Percentiles rank a stretch among this genome's conserved stretches.
phyloP scores from a whole-genome alignment of 2,329 filamentous ascomycete species.

The Neofusicoccum ribis region DNA sequence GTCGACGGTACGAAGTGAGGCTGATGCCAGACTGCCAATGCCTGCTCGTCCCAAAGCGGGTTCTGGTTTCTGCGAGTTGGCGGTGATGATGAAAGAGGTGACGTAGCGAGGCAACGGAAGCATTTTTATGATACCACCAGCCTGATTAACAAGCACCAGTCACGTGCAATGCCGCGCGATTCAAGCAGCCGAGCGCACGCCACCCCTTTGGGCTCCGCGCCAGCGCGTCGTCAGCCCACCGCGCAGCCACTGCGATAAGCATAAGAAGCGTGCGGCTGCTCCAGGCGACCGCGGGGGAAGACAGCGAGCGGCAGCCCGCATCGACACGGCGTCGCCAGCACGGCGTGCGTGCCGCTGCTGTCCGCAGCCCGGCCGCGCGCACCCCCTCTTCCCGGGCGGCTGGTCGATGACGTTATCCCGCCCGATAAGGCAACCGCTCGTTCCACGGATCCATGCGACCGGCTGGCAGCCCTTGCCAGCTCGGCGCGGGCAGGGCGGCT shows the following conservation, averaged over 20 bases:
- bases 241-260: constrained; percentile 8
- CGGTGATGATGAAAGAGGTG: constrained; percentile 20
- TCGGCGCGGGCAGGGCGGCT: too few species aligned
- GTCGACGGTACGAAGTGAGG: constrained; percentile 19
- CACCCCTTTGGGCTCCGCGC: neutral
- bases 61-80: constrained; percentile 19
- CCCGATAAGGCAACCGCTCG: constrained; percentile 10
- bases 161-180: constrained; percentile 5
- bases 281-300: neutral
- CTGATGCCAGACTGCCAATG: constrained; percentile 20
- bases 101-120: constrained; percentile 20
- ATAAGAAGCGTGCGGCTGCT: neutral
- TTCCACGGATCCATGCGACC: neutral
- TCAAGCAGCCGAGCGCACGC: constrained; percentile 12
- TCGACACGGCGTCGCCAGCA: neutral
- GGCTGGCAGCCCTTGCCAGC: neutral
- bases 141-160: constrained; percentile 15
- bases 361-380: neutral
- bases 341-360: neutral
- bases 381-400: constrained; percentile 7
- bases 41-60: constrained; percentile 20
- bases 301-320: neutral
- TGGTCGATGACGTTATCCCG: constrained; percentile 10
- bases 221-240: constrained; percentile 8
- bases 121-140: constrained; percentile 19